Conservation (phyloP, 2,329 filamentous ascomycete species). For the Peltaster fructicola region DNA sequence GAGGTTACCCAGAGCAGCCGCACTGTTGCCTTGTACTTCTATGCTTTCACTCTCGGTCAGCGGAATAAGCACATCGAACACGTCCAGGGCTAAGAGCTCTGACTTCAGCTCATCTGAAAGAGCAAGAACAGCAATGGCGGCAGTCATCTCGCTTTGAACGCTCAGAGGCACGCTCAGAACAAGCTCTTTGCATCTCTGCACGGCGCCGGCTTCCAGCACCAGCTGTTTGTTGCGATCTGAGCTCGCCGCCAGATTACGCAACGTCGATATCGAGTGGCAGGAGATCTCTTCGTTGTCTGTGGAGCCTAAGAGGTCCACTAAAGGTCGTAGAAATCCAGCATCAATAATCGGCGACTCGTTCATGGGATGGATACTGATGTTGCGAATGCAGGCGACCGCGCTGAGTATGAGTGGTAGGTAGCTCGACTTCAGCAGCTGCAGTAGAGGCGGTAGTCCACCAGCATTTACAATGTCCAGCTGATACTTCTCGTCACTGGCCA, state of each 20-base stretch:
- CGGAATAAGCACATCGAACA: slow-evolving; percentile 92
- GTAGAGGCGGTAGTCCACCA: slow-evolving; percentile 65
- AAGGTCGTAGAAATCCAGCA: slow-evolving; percentile 80
- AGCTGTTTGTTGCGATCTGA: slow-evolving; percentile 96
- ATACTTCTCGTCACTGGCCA: slow-evolving; percentile 96
- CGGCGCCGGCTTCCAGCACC: slow-evolving; percentile 89
- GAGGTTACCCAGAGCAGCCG: slow-evolving; percentile 83
- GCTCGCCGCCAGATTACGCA: slow-evolving; percentile 87
- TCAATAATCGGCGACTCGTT: slow-evolving; percentile 99
- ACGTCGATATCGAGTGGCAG: slow-evolving; percentile 92
- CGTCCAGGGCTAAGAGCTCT: slow-evolving; percentile 74
- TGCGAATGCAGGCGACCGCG: slow-evolving; percentile 92
- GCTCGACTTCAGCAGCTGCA: slow-evolving; percentile 82
- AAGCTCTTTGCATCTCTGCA: slow-evolving; percentile 96
- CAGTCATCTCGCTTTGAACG: slow-evolving; percentile 98
- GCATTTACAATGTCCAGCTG: slow-evolving; percentile 93
- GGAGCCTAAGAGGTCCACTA: slow-evolving; percentile 84
- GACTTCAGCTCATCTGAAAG: slow-evolving; percentile 91
- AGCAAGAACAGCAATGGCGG: slow-evolving; percentile 91
- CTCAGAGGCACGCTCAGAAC: slow-evolving; percentile 83
- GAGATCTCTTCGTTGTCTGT: slow-evolving; percentile 98
- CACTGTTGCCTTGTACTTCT: slow-evolving; percentile 95
- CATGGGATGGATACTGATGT: slow-evolving; percentile 93
- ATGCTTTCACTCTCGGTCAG: slow-evolving; percentile 90
- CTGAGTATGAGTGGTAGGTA: slow-evolving; percentile 92